Percentiles rank a stretch among this genome's conserved stretches.
phyloP scores from a whole-genome alignment of 352 stramenopile species.

The Globisporangium spiculum region DNA sequence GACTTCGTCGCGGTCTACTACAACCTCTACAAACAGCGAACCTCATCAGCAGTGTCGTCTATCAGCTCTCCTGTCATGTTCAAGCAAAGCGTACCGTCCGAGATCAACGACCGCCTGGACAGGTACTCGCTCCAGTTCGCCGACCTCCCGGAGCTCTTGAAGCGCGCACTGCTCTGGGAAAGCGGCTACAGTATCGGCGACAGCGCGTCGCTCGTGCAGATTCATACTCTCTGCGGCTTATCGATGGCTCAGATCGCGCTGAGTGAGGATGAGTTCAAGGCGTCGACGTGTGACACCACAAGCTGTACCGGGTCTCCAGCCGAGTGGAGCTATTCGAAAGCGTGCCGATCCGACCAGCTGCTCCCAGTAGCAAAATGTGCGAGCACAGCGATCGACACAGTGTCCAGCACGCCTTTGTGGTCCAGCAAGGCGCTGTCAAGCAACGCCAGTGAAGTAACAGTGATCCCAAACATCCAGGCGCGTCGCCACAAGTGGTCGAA shows the following conservation, averaged over 20 bases:
- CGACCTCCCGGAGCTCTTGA: slow-evolving; percentile 32
- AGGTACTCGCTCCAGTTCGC: slow-evolving; percentile 15
- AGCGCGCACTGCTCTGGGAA: slow-evolving; percentile 64
- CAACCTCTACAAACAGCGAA: background rate
- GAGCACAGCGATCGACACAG: slow-evolving; percentile 15
- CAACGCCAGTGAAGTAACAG: background rate
- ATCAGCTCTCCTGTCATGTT: slow-evolving; percentile 5
- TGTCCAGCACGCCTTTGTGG: slow-evolving; percentile 17
- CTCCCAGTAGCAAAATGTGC: slow-evolving; percentile 17
- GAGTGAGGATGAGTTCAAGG: slow-evolving; percentile 24
- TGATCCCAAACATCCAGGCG: background rate
- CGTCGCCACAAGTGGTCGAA: slow-evolving; percentile 4
- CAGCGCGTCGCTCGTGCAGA: slow-evolving; percentile 23
- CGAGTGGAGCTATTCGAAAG: background rate
- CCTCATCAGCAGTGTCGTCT: background rate
- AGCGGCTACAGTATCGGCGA: slow-evolving; percentile 32
- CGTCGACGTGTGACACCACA: slow-evolving; percentile 14
- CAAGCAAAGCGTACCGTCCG: slow-evolving; percentile 12
- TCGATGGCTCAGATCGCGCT: slow-evolving; percentile 32
- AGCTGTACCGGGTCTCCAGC: slow-evolving; percentile 6
- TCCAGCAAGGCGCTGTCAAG: slow-evolving; percentile 1
- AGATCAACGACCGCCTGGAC: slow-evolving; percentile 15
- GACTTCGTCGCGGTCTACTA: slow-evolving; percentile 14
- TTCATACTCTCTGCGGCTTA: slow-evolving; percentile 23
- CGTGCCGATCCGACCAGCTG: slow-evolving; percentile 16